phyloP scores from a whole-genome alignment of 805 yeast species.

The Zygosaccharomyces rouxii region DNA sequence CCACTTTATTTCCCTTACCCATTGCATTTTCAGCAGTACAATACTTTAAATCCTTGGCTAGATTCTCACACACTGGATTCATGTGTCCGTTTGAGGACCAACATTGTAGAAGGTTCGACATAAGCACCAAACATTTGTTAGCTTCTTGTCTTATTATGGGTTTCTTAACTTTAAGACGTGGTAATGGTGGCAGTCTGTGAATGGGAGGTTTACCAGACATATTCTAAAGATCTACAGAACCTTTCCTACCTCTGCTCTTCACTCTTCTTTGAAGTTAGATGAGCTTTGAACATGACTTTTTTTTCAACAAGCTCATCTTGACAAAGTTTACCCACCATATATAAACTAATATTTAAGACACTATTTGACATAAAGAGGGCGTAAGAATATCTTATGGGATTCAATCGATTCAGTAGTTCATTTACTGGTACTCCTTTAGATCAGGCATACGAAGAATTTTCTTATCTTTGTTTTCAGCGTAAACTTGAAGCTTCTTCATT shows the following conservation, averaged over 20 bases:
- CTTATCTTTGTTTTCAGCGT: constrained; percentile 65
- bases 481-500: constrained; percentile 60
- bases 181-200: constrained; percentile 64
- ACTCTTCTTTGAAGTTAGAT: background rate
- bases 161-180: constrained; percentile 64
- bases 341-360: background rate
- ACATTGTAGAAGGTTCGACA: constrained; percentile 84
- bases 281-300: background rate
- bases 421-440: constrained; percentile 32
- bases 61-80: constrained; percentile 53
- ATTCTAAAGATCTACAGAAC: background rate
- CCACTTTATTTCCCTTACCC: constrained; percentile 26
- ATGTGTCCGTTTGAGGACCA: constrained; percentile 97
- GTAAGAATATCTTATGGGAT: background rate
- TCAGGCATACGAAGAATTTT: constrained; percentile 87
- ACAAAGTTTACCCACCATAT: background rate
- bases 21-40: constrained; percentile 53
- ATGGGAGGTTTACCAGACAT: constrained; percentile 39
- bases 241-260: background rate
- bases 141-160: constrained; percentile 54
- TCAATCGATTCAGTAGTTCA: background rate
- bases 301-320: background rate
- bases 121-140: constrained; percentile 70
- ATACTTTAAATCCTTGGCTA: constrained; percentile 65
- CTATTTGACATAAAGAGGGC: background rate